A percentile compares a stretch with the other conserved stretches of the same genome.
phyloP scores from a whole-genome alignment of 1,284 basidiomycete species.

The Pyrrhoderma lamaoense region DNA sequence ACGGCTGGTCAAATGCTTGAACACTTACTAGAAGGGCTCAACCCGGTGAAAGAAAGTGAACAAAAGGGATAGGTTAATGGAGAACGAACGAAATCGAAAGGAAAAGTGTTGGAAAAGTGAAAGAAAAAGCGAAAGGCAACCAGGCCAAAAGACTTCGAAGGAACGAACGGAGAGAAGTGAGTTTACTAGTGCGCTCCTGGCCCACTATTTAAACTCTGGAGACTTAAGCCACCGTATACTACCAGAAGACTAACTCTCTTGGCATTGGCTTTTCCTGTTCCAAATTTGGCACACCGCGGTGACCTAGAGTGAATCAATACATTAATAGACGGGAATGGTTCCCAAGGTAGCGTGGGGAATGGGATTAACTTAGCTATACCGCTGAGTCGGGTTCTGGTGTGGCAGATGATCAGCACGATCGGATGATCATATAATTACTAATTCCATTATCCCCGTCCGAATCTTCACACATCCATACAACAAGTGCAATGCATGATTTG shows the following conservation, averaged over 20 bases:
- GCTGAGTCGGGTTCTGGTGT: no score
- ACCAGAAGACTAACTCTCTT: neutral
- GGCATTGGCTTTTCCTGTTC: neutral
- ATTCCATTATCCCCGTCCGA: no score
- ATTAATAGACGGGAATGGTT: conserved; percentile 1
- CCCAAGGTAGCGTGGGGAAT: conserved; percentile 4
- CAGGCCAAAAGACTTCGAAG: conserved; percentile 18
- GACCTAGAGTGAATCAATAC: neutral
- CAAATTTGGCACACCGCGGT: conserved; percentile 1
- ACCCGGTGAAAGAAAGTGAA: conserved; percentile 12
- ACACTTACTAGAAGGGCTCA: conserved; percentile 15
- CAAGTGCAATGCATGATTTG: no score
- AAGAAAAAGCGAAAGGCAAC: conserved; percentile 16
- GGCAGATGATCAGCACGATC: no score
- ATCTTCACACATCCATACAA: no score
- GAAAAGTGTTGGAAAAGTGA: conserved; percentile 4
- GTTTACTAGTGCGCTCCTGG: neutral
- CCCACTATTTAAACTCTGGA: conserved; percentile 7
- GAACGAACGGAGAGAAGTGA: conserved; percentile 13
- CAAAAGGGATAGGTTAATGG: conserved; percentile 3
- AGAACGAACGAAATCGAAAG: conserved; percentile 1
- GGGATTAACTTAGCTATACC: no score
- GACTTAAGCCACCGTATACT: conserved; percentile 1
- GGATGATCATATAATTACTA: no score
- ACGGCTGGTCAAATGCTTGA: neutral